Conservation (phyloP, 2,329 filamentous ascomycete genomes). For the Graphilbum fragrans region DNA sequence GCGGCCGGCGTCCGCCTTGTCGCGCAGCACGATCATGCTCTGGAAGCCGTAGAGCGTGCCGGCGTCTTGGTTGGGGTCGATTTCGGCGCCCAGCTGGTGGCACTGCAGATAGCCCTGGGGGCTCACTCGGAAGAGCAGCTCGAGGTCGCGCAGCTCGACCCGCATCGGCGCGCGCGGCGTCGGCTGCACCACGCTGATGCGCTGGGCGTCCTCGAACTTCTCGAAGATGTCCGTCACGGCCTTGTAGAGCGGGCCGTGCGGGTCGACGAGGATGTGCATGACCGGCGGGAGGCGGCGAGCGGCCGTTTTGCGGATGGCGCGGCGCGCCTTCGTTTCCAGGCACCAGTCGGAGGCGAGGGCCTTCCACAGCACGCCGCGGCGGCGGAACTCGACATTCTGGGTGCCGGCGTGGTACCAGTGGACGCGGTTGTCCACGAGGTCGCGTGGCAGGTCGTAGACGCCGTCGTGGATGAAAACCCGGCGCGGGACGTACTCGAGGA, state of each 20-base stretch:
- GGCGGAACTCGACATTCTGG: constrained; percentile 32
- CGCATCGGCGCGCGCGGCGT: constrained; percentile 13
- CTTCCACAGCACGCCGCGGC: constrained; percentile 17
- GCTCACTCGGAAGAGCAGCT: constrained; percentile 43
- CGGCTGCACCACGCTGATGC: constrained; percentile 36
- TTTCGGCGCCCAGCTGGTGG: constrained; percentile 32
- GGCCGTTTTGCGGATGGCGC: too few relatives aligned
- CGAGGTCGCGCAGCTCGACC: constrained; percentile 38
- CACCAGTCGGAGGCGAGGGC: constrained; percentile 18
- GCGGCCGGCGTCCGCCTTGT: constrained; percentile 19
- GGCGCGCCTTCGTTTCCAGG: too few relatives aligned
- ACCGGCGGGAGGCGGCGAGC: too few relatives aligned
- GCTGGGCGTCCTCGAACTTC: constrained; percentile 30
- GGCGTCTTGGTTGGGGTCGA: constrained; percentile 45
- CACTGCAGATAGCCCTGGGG: constrained; percentile 27
- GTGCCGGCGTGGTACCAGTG: constrained; percentile 45
- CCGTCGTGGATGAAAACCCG: constrained; percentile 10
- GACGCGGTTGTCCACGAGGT: constrained; percentile 36
- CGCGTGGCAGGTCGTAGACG: constrained; percentile 38
- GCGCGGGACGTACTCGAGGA: constrained; percentile 6
- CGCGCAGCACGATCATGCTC: constrained; percentile 45
- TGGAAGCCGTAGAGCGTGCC: constrained; percentile 48
- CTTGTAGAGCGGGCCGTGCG: constrained; percentile 26
- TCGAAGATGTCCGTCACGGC: constrained; percentile 30
- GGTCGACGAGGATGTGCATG: constrained; percentile 32